Evolutionary conservation across 371 early-diverging fungal genomes (phyloP), one percentile per base, ranked within the genome.

Genomic region (Dinochytrium kinnereticum): DNA sequence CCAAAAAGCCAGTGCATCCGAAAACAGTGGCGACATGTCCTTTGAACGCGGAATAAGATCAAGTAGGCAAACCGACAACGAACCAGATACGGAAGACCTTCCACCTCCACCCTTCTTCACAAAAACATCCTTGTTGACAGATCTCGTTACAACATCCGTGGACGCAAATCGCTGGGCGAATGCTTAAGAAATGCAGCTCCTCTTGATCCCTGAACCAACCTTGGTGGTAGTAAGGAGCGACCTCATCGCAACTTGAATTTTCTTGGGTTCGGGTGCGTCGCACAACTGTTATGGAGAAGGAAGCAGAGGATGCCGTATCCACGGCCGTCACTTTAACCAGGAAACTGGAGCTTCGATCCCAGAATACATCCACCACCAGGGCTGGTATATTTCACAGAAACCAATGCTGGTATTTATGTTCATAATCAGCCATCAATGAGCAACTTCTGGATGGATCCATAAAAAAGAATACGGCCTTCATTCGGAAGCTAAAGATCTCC

Each of bases 1-100:
- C 98, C 36, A 97, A 87, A 84, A 96, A 97, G 57, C 98, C 98
- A 53, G 95, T 96, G 84, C 92, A 91, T 36, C 98, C 98, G 82
- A 97, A 96, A 21, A 97, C 98, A 30, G 98, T 98, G 44, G 93
- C 95, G 44, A 91, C 90, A 77, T 94, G 93, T 26, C 97, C 98
- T 80, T 26, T 15, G 26, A 36, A 49, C 28, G 10, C 24, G n/a
- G 15, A 31, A 72, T 10, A 73, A 31, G 53, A 3, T 24, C 34
- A 24, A 13, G 28, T 17, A 10, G 15, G 61, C 64, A 13, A 17
- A 15, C n/a, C 21, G 28, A 64, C 40, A 1, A 21, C 44, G 19
- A 44, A 82, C 83, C 83, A 21, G 88, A 90, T 70, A 88, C 88
- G 26, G 93, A 90, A 30, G 90, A 90, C 59, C 94, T 77, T 66